These are phyloP conservation scores for Dipteronia sinensis DNA, from an alignment of 345 rosid genomes.

Conservation along the genomic window DNA sequence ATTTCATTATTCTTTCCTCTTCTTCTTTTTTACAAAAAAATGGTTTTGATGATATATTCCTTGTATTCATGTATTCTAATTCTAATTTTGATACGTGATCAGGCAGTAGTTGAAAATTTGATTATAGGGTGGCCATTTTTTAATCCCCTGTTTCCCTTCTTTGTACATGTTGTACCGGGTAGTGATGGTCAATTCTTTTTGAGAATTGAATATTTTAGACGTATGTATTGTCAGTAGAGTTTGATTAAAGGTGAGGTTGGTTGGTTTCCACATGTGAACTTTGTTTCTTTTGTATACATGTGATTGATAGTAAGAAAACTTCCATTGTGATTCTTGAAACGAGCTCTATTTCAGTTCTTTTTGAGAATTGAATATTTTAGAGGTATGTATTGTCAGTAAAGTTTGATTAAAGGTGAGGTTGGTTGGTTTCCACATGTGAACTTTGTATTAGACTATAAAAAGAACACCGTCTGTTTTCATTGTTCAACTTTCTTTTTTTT, in stretches of 20 bases:
- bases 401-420: not conserved
- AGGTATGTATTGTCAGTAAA: not conserved
- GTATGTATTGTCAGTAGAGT: not conserved
- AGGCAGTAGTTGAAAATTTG: conserved; percentile 26
- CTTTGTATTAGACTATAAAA: too few relatives aligned
- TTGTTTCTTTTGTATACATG: not conserved
- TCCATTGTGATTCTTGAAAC: not conserved
- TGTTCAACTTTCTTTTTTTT: too few relatives aligned
- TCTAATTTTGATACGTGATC: conserved; percentile 18
- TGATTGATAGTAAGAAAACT: not conserved
- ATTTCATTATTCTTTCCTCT: not conserved
- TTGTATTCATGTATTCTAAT: conserved; percentile 27
- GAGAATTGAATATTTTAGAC: conserved; percentile 10
- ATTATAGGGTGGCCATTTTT: not conserved
- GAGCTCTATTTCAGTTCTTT: not conserved
- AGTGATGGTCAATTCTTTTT: conserved; percentile 12
- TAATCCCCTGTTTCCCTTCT: not conserved
- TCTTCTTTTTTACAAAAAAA: not conserved
- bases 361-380: conserved; percentile 12
- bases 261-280: not conserved
- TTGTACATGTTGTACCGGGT: conserved; percentile 37
- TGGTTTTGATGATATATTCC: conserved; percentile 11
- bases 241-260: not conserved
- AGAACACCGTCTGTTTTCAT: too few relatives aligned
- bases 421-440: not conserved